phyloP scores from a whole-genome alignment of 257 asterid genomes.

The Linderniella brevidens region DNA sequence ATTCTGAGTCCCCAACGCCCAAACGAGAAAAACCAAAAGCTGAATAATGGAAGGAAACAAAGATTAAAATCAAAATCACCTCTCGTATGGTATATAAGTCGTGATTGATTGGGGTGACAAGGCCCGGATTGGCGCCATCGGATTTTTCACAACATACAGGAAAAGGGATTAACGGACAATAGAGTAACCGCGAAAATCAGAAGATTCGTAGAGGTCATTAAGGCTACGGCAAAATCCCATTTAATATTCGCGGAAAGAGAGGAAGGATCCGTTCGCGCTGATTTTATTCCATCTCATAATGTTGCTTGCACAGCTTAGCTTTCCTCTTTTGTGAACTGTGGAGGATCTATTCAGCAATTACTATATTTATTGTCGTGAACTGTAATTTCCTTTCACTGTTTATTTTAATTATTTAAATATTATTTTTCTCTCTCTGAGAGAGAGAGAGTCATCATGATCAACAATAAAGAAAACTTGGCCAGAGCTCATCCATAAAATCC shows the following conservation, averaged over 20 bases:
- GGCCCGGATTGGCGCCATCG: slow-evolving; percentile 18
- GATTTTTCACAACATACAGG: slow-evolving; percentile 26
- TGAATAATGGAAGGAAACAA: neutral
- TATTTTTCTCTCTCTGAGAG: no score
- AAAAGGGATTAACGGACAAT: slow-evolving; percentile 10
- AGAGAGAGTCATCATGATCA: no score
- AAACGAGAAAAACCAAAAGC: neutral
- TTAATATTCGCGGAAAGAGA: slow-evolving; percentile 14
- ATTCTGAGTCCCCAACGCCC: neutral
- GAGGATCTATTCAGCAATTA: no score
- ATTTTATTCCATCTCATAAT: no score
- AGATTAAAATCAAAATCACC: slow-evolving; percentile 19
- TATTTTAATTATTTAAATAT: no score
- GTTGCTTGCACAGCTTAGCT: no score
- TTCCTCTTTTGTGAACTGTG: no score
- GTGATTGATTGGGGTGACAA: slow-evolving; percentile 62
- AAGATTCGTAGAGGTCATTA: slow-evolving; percentile 11
- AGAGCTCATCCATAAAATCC: no score
- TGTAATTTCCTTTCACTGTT: no score
- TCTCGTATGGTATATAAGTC: slow-evolving; percentile 89
- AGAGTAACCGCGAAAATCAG: slow-evolving; percentile 11
- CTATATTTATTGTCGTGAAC: no score
- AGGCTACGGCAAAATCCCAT: slow-evolving; percentile 39
- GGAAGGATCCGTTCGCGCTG: no score
- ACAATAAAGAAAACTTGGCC: no score